A percentile compares a stretch with the other conserved stretches of the same genome.
These are phyloP conservation scores for Biscogniauxia marginata DNA, from an alignment of 2,329 filamentous ascomycete genomes.

Conservation along the genomic window DNA sequence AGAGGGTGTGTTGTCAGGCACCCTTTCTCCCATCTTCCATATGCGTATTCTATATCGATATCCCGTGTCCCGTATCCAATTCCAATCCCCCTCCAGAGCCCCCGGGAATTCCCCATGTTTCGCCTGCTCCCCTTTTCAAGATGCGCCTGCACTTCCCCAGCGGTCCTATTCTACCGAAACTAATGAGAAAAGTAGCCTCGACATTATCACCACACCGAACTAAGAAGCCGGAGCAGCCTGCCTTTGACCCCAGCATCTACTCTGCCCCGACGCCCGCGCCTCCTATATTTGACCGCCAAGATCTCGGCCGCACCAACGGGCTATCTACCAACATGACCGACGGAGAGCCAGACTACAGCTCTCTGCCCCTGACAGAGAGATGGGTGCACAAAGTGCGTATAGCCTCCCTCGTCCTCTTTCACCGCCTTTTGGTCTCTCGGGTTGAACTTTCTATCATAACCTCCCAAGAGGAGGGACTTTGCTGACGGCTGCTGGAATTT, in stretches of 20 bases:
- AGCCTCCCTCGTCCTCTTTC: neutral
- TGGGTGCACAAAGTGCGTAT: slow-evolving; percentile 75
- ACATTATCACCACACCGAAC: slow-evolving; percentile 16
- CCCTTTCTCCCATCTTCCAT: no score
- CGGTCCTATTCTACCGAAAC: slow-evolving; percentile 18
- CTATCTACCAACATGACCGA: slow-evolving; percentile 65
- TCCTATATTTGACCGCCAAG: neutral
- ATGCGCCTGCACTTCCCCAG: slow-evolving; percentile 18
- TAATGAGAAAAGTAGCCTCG: slow-evolving; percentile 26
- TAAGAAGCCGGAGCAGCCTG: slow-evolving; percentile 8
- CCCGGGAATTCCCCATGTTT: neutral
- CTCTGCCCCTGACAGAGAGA: slow-evolving; percentile 74
- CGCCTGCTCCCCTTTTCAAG: slow-evolving; percentile 5
- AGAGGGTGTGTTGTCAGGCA: no score
- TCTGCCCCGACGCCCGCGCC: slow-evolving; percentile 1
- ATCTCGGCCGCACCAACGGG: neutral
- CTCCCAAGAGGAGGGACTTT: neutral
- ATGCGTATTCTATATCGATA: neutral
- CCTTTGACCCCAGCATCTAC: slow-evolving; percentile 4
- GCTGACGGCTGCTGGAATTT: slow-evolving; percentile 5
- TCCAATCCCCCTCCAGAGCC: neutral
- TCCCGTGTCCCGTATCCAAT: neutral
- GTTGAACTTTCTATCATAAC: no score
- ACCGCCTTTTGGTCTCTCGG: neutral
- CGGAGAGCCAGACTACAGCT: slow-evolving; percentile 77